Conservation (phyloP, 306 rosid genomes). For the Hylodesmum podocarpum region DNA sequence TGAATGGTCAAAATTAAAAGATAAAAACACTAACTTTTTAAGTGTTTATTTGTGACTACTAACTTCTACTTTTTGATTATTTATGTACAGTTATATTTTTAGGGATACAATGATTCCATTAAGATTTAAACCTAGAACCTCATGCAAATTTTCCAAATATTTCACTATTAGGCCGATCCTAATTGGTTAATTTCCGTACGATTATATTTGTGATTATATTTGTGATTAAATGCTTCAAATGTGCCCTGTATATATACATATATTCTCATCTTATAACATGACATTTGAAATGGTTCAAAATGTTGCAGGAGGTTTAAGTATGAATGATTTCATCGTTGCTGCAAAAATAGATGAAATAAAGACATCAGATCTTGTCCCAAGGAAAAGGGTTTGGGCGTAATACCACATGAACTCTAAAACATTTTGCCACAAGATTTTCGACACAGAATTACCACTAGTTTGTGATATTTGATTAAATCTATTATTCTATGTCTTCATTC, state of each 20-base stretch:
- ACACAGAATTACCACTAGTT: neutral
- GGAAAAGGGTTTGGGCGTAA: slow-evolving; percentile 90
- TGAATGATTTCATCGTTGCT: slow-evolving; percentile 92
- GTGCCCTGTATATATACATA: neutral
- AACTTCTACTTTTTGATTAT: neutral
- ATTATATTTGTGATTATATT: too few relatives aligned
- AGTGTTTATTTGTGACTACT: neutral
- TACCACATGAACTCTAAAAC: neutral
- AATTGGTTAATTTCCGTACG: too few relatives aligned
- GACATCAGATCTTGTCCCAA: slow-evolving; percentile 84
- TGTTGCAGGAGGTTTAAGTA: slow-evolving; percentile 88
- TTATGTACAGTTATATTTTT: neutral
- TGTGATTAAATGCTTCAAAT: neutral
- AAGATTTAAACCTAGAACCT: neutral
- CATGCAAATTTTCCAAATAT: neutral
- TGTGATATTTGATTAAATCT: slow-evolving; percentile 22
- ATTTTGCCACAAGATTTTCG: neutral
- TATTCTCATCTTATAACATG: neutral
- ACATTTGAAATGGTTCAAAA: slow-evolving; percentile 23
- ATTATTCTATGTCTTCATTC: neutral
- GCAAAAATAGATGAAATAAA: slow-evolving; percentile 75
- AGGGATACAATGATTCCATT: neutral
- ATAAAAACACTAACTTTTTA: neutral
- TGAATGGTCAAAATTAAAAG: neutral
- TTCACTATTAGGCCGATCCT: too few relatives aligned